These are phyloP conservation scores for Apophysomyces sp. DNA, from an alignment of 371 early-diverging fungal genomes.

Conservation along the genomic window DNA sequence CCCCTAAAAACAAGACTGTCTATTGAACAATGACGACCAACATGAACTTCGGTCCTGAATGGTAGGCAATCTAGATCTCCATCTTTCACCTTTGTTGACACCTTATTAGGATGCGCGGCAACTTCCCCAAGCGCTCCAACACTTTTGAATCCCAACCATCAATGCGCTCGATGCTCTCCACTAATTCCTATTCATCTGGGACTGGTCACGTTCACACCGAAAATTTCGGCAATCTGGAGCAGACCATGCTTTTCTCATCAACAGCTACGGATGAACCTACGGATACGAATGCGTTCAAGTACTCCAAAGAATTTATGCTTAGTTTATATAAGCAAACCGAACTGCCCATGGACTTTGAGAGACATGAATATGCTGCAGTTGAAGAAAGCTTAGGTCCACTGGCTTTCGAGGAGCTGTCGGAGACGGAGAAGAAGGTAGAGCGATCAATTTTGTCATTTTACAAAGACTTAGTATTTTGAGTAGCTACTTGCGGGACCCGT, in stretches of 20 bases:
- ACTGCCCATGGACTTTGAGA: conserved; percentile 67
- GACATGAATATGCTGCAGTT: conserved; percentile 70
- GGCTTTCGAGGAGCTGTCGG: conserved; percentile 61
- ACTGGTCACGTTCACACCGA: conserved; percentile 4
- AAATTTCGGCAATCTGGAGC: conserved; percentile 8
- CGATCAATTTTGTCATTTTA: background rate
- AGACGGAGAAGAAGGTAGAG: conserved; percentile 69
- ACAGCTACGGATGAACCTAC: conserved; percentile 5
- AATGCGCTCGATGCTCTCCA: conserved; percentile 4
- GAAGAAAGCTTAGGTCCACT: conserved; percentile 64
- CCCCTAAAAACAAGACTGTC: background rate
- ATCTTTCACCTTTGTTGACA: background rate
- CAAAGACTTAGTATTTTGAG: background rate
- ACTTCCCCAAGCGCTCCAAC: conserved; percentile 29
- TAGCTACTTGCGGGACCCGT: conserved; percentile 57
- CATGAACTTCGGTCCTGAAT: conserved; percentile 88
- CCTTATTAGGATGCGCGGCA: conserved; percentile 47
- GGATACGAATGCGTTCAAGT: conserved; percentile 60
- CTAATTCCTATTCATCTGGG: conserved; percentile 5
- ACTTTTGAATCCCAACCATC: conserved; percentile 22
- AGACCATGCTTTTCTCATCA: conserved; percentile 6
- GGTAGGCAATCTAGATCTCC: conserved; percentile 39
- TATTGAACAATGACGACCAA: conserved; percentile 59
- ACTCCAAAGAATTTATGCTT: conserved; percentile 82
- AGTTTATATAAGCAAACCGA: conserved; percentile 65